Evolutionary conservation across 768 basidiomycete genomes (phyloP).

Genomic region (Asterophora lycoperdoides): DNA sequence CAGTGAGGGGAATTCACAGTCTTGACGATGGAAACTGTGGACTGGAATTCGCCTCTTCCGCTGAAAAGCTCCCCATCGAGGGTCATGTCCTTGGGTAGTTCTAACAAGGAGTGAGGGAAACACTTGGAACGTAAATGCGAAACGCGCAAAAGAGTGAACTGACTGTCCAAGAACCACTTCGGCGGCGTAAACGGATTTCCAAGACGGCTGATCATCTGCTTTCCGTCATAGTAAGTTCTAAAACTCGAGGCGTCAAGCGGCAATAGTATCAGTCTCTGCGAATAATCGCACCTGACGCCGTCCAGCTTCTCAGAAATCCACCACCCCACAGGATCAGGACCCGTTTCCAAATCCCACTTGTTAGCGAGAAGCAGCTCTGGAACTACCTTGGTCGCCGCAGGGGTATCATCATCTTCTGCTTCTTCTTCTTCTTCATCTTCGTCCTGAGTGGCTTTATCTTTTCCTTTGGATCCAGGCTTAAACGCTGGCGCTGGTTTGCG

Average conservation of each 20-base stretch:
- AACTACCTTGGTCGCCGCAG: slow-evolving; percentile 26
- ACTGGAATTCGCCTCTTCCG: slow-evolving; percentile 53
- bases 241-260: not conserved
- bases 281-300: slow-evolving; percentile 46
- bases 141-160: slow-evolving; percentile 12
- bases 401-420: not conserved
- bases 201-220: slow-evolving; percentile 48
- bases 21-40: slow-evolving; percentile 57
- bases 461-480: slow-evolving; percentile 7
- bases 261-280: not conserved
- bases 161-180: slow-evolving; percentile 54
- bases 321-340: slow-evolving; percentile 54
- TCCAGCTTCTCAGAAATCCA: slow-evolving; percentile 62
- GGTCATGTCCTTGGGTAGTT: slow-evolving; percentile 49
- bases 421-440: slow-evolving; percentile 20
- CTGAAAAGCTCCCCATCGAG: slow-evolving; percentile 60
- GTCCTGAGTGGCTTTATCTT: slow-evolving; percentile 25
- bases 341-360: slow-evolving; percentile 53
- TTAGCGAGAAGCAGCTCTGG: slow-evolving; percentile 50
- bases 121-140: not conserved
- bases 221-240: slow-evolving; percentile 54
- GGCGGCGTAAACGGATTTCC: slow-evolving; percentile 58
- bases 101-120: slow-evolving; percentile 22
- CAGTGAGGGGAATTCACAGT: slow-evolving; percentile 54
- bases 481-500: slow-evolving; percentile 12